Evolutionary conservation across 1,139 yeast genomes (phyloP), one percentile per base, ranked within the genome.

Genomic region (Yamadazyma membranifaciens): DNA sequence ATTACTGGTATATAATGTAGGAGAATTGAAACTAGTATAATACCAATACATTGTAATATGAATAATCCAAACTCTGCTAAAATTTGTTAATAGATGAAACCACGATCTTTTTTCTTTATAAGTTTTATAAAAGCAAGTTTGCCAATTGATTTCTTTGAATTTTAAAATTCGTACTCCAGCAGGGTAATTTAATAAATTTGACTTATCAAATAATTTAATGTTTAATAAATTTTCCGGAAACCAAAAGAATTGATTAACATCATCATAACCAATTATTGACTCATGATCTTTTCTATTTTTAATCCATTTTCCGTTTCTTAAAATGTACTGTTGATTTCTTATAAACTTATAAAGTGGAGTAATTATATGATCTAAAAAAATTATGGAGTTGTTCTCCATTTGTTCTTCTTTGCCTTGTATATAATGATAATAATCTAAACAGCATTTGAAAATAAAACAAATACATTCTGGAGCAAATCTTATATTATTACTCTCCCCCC

Each of bases 201-300:
- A 57, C 1, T 73, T 75, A 35, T 76, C 69, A 3, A 52, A 48
- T 9, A 81, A 54, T 11, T 54, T 59, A 10, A 88, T 63, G 35
- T 73, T 65, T 37, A 69, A 65, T 10, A 88, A 60, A 0, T 88
- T 87, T 42, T 78, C 74, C 0, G 78, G 74, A 49, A 81, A 81
- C 96, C 96, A 88, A 55, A 88, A 88, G 16, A 84, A 68, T 55
- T 85, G 96, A 57, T 88, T 88, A 39, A 87, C 71, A 57, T 88
- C 96, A 59, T 88, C 96, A 55, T 88, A 88, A 0, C 96, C 96
- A 46, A 88, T 81, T 2, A 81, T 75, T 31, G 73, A 66, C 44
- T 75, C 67, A 55, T 88, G 96, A 56, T 88, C 96, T 38, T 69
- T 75, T 40, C 76, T 82, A 31, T 69, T 69, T 45, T 74, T 71